These are phyloP conservation scores for Sechiopsis laciniata DNA, from an alignment of 306 rosid species.

Conservation along the genomic window DNA sequence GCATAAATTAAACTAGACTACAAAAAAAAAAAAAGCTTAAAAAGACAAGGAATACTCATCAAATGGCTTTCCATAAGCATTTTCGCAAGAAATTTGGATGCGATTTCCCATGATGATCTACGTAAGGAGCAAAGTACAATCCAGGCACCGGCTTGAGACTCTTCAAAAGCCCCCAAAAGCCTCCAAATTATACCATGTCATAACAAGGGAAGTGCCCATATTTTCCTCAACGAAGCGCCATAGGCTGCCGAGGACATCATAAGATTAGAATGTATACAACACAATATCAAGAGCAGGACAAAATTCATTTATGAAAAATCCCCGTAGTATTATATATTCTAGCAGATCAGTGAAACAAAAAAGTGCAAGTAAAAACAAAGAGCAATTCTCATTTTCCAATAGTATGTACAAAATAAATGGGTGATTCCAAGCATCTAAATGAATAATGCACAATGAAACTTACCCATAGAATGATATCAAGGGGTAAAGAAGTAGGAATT, in stretches of 20 bases:
- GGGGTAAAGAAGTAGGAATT: constrained; percentile 4
- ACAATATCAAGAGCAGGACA: neutral
- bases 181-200: constrained; percentile 11
- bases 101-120: neutral
- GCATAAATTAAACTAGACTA: neutral
- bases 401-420: constrained; percentile 12
- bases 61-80: constrained; percentile 8
- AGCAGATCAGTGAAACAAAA: neutral
- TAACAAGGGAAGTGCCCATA: constrained; percentile 12
- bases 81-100: neutral
- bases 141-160: neutral
- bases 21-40: neutral
- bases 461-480: neutral
- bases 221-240: constrained; percentile 15
- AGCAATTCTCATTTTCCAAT: neutral
- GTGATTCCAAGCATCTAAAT: constrained; percentile 3
- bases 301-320: neutral
- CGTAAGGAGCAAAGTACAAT: constrained; percentile 5
- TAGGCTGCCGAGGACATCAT: constrained; percentile 21
- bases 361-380: neutral
- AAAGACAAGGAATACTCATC: constrained; percentile 16
- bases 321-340: neutral
- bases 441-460: constrained; percentile 8
- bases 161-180: neutral
- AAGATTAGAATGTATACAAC: constrained; percentile 5